These are phyloP conservation scores for Lathyrus tuberosus DNA, from an alignment of 306 rosid species.

Conservation along the genomic window DNA sequence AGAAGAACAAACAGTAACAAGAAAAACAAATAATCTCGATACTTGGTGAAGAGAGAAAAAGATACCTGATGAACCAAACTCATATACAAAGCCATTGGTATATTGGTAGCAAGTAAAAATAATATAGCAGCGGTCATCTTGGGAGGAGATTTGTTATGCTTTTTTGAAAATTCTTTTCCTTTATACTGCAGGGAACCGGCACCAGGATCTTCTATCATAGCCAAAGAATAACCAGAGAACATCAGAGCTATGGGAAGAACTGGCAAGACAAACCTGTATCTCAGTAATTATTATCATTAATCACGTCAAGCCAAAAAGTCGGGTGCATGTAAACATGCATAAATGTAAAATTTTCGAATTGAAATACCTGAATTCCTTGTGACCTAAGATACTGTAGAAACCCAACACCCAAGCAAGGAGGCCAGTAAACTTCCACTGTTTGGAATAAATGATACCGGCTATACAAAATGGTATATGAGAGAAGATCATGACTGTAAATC, in stretches of 20 bases:
- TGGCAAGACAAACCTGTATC: conserved; percentile 85
- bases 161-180: conserved; percentile 44
- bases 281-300: conserved; percentile 37
- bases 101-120: conserved; percentile 80
- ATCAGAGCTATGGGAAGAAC: conserved; percentile 92
- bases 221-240: conserved; percentile 83
- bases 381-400: conserved; percentile 83
- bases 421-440: conserved; percentile 80
- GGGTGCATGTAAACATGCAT: conserved; percentile 22
- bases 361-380: conserved; percentile 93
- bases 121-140: conserved; percentile 58
- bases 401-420: conserved; percentile 83
- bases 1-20: conserved; percentile 10
- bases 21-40: conserved; percentile 5
- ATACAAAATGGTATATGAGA: conserved; percentile 77
- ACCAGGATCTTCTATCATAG: conserved; percentile 48
- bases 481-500: conserved; percentile 82
- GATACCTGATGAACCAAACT: conserved; percentile 96
- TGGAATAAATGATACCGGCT: conserved; percentile 74
- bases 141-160: conserved; percentile 43
- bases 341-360: conserved; percentile 22
- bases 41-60: neutral
- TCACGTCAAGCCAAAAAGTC: conserved; percentile 32
- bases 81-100: conserved; percentile 95
- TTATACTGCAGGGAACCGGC: conserved; percentile 41